Conservation (phyloP, 371 early-diverging fungal species). For the Mortierella polycephala region DNA sequence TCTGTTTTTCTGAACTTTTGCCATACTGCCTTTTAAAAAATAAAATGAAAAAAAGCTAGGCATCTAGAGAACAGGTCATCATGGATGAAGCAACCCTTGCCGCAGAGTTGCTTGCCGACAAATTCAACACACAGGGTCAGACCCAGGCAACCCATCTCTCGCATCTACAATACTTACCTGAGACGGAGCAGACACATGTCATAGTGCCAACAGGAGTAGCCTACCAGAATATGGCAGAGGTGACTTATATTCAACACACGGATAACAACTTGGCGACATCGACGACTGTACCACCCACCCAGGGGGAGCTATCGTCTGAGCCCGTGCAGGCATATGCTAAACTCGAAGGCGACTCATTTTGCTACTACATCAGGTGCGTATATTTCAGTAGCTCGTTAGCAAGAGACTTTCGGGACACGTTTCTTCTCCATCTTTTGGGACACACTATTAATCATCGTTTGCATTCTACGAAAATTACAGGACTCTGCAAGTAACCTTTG, state of each 20-base stretch:
- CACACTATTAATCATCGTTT: not conserved
- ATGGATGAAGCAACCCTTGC: slow-evolving; percentile 51
- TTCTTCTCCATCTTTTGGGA: too few species aligned
- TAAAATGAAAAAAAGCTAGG: not conserved
- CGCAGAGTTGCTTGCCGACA: slow-evolving; percentile 45
- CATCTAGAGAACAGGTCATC: slow-evolving; percentile 9
- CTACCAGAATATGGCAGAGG: slow-evolving; percentile 4
- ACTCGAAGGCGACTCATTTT: slow-evolving; percentile 84
- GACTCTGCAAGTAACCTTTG: slow-evolving; percentile 80
- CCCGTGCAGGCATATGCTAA: slow-evolving; percentile 92
- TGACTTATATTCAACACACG: slow-evolving; percentile 21
- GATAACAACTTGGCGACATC: slow-evolving; percentile 14
- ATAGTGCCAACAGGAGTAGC: slow-evolving; percentile 4
- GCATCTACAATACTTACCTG: slow-evolving; percentile 8
- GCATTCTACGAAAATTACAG: slow-evolving; percentile 21
- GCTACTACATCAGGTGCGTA: slow-evolving; percentile 75
- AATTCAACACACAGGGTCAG: slow-evolving; percentile 38
- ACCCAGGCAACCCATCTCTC: slow-evolving; percentile 19
- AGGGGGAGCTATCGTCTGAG: slow-evolving; percentile 33
- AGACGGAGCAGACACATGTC: slow-evolving; percentile 19
- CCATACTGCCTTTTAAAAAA: not conserved
- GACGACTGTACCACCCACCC: not conserved
- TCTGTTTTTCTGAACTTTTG: too few species aligned
- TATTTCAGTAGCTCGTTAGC: too few species aligned
- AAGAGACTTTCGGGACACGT: too few species aligned